Conservation (phyloP, 495 filamentous ascomycete species). For the Daldinia loculata region DNA sequence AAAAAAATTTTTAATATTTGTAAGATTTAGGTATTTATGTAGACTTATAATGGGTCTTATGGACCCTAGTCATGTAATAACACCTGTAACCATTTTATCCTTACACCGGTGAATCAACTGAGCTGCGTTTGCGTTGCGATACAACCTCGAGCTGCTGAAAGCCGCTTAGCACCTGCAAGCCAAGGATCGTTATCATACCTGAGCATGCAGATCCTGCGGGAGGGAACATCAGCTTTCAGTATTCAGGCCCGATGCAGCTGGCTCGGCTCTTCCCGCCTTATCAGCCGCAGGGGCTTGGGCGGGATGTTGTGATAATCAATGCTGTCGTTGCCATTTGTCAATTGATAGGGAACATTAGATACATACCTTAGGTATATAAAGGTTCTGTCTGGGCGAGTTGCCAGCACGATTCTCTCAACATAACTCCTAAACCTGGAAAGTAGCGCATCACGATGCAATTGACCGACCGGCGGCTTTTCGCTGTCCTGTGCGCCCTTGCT, state of each 20-base stretch:
- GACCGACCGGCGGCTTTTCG: conserved; percentile 10
- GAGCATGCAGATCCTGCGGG: conserved; percentile 22
- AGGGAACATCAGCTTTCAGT: neutral
- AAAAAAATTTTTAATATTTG: no score
- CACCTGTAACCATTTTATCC: neutral
- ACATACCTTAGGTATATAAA: no score
- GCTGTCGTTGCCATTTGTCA: neutral
- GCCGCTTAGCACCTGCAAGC: conserved; percentile 19
- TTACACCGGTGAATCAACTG: neutral
- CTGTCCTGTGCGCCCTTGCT: conserved; percentile 27
- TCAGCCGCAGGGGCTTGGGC: neutral
- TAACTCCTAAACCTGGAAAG: neutral
- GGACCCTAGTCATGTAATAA: no score
- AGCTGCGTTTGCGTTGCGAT: neutral
- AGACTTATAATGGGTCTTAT: no score
- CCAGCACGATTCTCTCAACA: no score
- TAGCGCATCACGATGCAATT: conserved; percentile 26
- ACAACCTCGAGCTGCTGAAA: conserved; percentile 22
- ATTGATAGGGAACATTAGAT: neutral
- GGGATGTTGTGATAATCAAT: conserved; percentile 3
- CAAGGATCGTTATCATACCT: conserved; percentile 6
- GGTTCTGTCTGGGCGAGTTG: no score
- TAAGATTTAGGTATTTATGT: no score
- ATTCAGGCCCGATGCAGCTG: neutral
- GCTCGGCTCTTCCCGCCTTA: neutral